Evolutionary conservation across 2,329 filamentous ascomycete species (phyloP), one percentile per base, ranked within the genome.

Genomic region (Diplodia mutila): DNA sequence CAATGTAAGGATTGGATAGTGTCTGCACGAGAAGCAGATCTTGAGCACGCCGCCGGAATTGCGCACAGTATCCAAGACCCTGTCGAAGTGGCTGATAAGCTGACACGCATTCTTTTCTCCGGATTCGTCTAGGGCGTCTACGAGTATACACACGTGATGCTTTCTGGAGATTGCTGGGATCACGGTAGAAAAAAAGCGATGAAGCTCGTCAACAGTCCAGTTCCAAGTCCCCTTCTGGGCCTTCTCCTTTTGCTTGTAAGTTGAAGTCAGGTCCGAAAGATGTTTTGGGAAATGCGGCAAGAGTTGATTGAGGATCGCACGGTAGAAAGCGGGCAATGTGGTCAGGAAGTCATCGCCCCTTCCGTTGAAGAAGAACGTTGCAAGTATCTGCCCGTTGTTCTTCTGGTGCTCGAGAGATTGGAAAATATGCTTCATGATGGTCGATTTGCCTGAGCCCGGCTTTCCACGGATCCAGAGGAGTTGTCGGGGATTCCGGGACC

Each of bases 401-500:
- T 21, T 53, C 18, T 32, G 27, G 1, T 11, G 1, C 1, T 34
- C 16, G 5, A 54, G 9, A 12, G 12, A 34, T 1, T 54, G 51
- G 9, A 29, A n/a, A 5, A 54, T 34, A 6, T 54, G 16, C 8
- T 54, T 54, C 51, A 54, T 54, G 1, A 34, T 21, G 8, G 51
- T 54, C 3, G 51, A 54, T 32, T 54, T 54, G 1, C 51, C 51
- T 11, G 51, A 54, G 0, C 51, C 51, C 2, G 51, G 51, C 16
- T 54, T 54, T n/a, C 51, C 51, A 12, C 51, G 51, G 25, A 54
- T 54, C 51, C 51, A 54, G 5, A 54, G 51, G 8, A 54, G 51
- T 11, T 32, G 14, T 4, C 18, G 51, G 1, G 27, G 51, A 11
- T 9, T 9, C 3, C 14, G 16, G 7, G 8, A n/a, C 51, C 51